Evolutionary conservation across 176 grass and related monocot species (phyloP).

Genomic region (Musa schizocarpa): DNA sequence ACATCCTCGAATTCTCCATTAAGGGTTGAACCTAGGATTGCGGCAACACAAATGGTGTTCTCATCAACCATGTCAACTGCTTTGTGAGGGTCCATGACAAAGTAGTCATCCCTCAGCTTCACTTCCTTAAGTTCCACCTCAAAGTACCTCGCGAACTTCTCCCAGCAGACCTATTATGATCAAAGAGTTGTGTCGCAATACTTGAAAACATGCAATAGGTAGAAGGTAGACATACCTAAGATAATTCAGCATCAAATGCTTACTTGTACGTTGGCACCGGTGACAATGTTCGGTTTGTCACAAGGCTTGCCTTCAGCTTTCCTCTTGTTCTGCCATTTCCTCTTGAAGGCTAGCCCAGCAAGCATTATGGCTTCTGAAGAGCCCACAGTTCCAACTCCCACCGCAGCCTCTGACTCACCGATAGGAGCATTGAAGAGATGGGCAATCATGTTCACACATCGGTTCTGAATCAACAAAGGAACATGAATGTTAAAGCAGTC

Average conservation of each 20-base stretch:
- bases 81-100: slow-evolving; percentile 72
- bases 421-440: slow-evolving; percentile 83
- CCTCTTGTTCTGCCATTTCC: slow-evolving; percentile 78
- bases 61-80: slow-evolving; percentile 81
- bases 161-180: slow-evolving; percentile 68
- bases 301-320: slow-evolving; percentile 63
- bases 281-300: slow-evolving; percentile 49
- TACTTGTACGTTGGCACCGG: slow-evolving; percentile 47
- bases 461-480: slow-evolving; percentile 32
- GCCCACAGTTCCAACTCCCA: slow-evolving; percentile 73
- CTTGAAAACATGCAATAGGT: too few species aligned
- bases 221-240: background rate
- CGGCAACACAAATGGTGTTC: slow-evolving; percentile 89
- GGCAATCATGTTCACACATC: slow-evolving; percentile 91
- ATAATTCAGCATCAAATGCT: background rate
- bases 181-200: background rate
- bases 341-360: slow-evolving; percentile 79
- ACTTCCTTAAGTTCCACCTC: slow-evolving; percentile 93
- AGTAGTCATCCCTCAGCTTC: slow-evolving; percentile 69
- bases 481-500: background rate
- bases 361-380: slow-evolving; percentile 94
- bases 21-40: slow-evolving; percentile 84
- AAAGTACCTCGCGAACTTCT: slow-evolving; percentile 88
- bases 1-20: slow-evolving; percentile 94
- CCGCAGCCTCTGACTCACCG: slow-evolving; percentile 47